phyloP scores from a whole-genome alignment of 352 stramenopile species.

The Phytopythium delawarense region DNA sequence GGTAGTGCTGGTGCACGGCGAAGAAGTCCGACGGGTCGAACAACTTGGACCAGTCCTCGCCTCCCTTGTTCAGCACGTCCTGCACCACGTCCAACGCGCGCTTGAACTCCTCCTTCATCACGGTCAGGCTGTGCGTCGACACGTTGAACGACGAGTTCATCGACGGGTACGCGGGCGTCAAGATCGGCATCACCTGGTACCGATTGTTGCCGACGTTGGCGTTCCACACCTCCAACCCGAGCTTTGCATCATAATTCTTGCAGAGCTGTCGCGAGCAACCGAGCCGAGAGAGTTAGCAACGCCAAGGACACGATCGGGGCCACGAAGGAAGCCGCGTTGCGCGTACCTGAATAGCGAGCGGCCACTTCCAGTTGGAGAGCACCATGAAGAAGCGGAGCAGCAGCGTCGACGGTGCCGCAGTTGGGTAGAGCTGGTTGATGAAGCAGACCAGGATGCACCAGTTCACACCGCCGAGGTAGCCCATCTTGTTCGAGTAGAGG shows the following conservation, averaged over 20 bases:
- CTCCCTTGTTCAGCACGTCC: constrained; percentile 79
- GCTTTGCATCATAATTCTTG: constrained; percentile 84
- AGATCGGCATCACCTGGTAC: constrained; percentile 97
- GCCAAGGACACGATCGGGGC: not conserved
- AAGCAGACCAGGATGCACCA: constrained; percentile 98
- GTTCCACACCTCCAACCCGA: constrained; percentile 88
- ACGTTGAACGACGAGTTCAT: constrained; percentile 99
- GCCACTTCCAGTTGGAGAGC: constrained; percentile 89
- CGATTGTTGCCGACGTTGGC: constrained; percentile 81
- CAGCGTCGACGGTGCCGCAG: constrained; percentile 77
- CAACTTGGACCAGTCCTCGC: constrained; percentile 71
- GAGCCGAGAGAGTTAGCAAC: not conserved
- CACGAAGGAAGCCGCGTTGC: not conserved
- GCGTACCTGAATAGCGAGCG: constrained; percentile 82
- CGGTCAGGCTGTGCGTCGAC: constrained; percentile 89
- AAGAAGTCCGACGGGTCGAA: constrained; percentile 88
- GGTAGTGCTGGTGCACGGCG: constrained; percentile 85
- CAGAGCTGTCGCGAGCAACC: constrained; percentile 37
- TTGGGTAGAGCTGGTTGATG: constrained; percentile 91
- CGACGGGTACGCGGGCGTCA: constrained; percentile 97
- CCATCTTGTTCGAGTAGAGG: constrained; percentile 99
- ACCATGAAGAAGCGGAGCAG: constrained; percentile 90
- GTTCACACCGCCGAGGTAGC: constrained; percentile 98
- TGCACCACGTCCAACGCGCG: constrained; percentile 73
- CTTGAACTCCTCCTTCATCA: constrained; percentile 94